A percentile compares a stretch with the other conserved stretches of the same genome.
phyloP scores from a whole-genome alignment of 345 rosid genomes.

The Boechera divaricarpa region DNA sequence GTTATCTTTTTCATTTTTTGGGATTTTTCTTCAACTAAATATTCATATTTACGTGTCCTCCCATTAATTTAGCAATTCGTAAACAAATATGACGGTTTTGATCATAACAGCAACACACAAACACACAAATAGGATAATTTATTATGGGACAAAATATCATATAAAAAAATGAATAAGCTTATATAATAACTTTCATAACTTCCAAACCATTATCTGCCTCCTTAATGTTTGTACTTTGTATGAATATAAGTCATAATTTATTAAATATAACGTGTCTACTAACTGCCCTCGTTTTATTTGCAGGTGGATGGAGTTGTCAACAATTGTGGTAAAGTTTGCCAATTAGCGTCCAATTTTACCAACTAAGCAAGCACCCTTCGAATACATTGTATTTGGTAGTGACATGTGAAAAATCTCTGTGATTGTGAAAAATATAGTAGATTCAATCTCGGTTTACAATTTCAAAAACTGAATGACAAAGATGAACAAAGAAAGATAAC shows the following conservation, averaged over 20 bases:
- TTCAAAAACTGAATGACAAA: too few relatives aligned
- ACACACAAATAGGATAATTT: neutral
- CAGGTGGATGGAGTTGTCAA: conserved; percentile 34
- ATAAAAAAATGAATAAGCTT: neutral
- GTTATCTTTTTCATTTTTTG: neutral
- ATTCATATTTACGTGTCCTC: neutral
- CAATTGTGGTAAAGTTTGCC: conserved; percentile 30
- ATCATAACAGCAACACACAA: neutral
- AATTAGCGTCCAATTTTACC: conserved; percentile 24
- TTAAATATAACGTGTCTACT: conserved; percentile 15
- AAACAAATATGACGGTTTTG: neutral
- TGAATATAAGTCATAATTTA: conserved; percentile 25
- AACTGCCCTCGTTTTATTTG: conserved; percentile 27
- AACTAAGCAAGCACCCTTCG: conserved; percentile 13
- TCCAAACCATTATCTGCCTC: conserved; percentile 37
- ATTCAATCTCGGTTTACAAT: too few relatives aligned
- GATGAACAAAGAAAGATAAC: too few relatives aligned
- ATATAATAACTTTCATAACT: conserved; percentile 32
- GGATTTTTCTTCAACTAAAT: neutral
- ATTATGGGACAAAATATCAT: neutral
- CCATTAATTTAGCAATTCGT: neutral
- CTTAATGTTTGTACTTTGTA: conserved; percentile 11
- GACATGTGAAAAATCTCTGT: neutral
- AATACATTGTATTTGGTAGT: conserved; percentile 17
- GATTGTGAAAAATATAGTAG: neutral